Evolutionary conservation across 176 grass and related monocot genomes (phyloP), one percentile per base, ranked within the genome.

Genomic region (Aegilops tauschii): DNA sequence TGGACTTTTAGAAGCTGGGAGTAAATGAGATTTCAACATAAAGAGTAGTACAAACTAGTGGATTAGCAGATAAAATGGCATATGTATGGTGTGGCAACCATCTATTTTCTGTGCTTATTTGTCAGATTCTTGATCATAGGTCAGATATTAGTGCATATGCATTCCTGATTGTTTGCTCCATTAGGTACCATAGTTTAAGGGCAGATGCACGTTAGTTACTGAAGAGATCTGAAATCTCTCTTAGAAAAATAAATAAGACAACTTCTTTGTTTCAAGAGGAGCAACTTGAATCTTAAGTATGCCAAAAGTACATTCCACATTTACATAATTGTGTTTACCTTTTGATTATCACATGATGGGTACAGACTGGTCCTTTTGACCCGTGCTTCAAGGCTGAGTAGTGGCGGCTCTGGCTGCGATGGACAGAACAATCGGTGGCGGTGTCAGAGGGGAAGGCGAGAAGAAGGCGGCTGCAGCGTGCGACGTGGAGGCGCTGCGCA

Each of bases 401-500:
- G 50, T 29, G 9, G 72, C 64, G 18, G 63, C 62, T 30, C 6
- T 27, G 63, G 25, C 61, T 18, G 32, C 18, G 73, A 10, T 54
- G 50, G 50, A 66, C 20, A 16, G 78, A 54, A 54, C 16, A 84
- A 10, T 39, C 6, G 28, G 82, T 27, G 45, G 50, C 73, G 37
- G 37, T 18, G 12, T 62, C 13, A 21, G 7, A 30, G 54, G 30
- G 64, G 44, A 12, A 20, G 77, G 49, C 29, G 80, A 52, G 77
- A 78, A 42, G 61, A 80, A 87, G 40, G 62, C 50, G 18, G 73
- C 49, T 30, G 18, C 86, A 40, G 68, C 90, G 27, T 98, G 95
- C 54, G 90, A 95, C 28, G 89, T 95, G 16, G 91, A 93, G 80
- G 95, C 90, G 8, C 82, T 95, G 32, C 86, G 88, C 78, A 95